A percentile compares a stretch with the other conserved stretches of the same genome.
Evolutionary conservation across 306 rosid genomes (phyloP).

Genomic region (Gynostemma pentaphyllum): DNA sequence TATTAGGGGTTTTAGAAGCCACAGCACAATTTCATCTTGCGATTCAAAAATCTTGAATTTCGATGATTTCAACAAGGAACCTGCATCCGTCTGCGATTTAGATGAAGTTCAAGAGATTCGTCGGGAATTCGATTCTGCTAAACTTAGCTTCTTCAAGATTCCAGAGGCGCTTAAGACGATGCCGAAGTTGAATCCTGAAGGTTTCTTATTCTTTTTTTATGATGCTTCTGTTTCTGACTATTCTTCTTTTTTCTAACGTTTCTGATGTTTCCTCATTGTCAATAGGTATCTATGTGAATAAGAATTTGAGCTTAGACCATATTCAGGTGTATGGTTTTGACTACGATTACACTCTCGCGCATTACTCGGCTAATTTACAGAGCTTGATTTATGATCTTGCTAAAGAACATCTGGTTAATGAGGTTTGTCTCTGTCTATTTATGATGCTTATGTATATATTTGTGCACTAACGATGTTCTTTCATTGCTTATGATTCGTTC

Average conservation of each 20-base stretch:
- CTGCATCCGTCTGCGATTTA: constrained; percentile 12
- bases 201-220: constrained; percentile 22
- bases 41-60: constrained; percentile 17
- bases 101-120: constrained; percentile 48
- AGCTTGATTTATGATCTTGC: constrained; percentile 91
- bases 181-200: constrained; percentile 85
- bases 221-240: not conserved
- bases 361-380: constrained; percentile 73
- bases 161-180: constrained; percentile 47
- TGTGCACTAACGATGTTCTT: not conserved
- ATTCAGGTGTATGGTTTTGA: constrained; percentile 90
- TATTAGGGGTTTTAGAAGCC: constrained; percentile 33
- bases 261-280: too few species aligned
- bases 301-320: constrained; percentile 64
- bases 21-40: constrained; percentile 18
- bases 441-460: constrained; percentile 2
- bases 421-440: constrained; percentile 34
- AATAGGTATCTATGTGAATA: constrained; percentile 83
- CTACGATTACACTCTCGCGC: constrained; percentile 91
- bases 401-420: constrained; percentile 71
- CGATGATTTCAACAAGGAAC: constrained; percentile 3
- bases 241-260: not conserved
- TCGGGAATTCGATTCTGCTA: constrained; percentile 49
- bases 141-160: constrained; percentile 45
- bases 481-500: constrained; percentile 9